These are phyloP conservation scores for Fistulifera pelliculosa DNA, from an alignment of 108 stramenopile species.

Conservation along the genomic window DNA sequence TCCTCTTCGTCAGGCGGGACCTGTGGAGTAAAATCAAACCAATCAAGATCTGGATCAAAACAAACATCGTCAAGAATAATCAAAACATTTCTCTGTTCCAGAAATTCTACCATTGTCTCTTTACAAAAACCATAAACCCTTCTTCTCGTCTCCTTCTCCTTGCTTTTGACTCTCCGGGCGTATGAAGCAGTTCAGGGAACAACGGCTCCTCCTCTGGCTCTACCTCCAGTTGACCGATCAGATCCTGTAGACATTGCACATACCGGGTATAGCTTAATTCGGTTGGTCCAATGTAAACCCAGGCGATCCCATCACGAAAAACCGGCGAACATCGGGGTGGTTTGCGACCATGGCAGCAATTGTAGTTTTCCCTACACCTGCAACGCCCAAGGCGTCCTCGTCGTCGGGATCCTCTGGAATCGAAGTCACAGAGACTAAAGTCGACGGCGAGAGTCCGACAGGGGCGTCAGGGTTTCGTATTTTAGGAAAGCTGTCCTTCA, in stretches of 20 bases:
- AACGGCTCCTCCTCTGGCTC: constrained; percentile 27
- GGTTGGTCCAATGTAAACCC: constrained; percentile 44
- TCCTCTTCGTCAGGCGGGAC: constrained; percentile 23
- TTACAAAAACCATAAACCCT: constrained; percentile 66
- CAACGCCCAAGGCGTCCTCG: constrained; percentile 24
- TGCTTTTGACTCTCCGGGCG: constrained; percentile 39
- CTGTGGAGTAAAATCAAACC: constrained; percentile 60
- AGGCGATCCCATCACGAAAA: constrained; percentile 57
- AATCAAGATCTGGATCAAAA: constrained; percentile 56
- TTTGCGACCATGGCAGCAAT: constrained; percentile 60
- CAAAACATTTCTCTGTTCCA: constrained; percentile 39
- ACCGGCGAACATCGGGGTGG: constrained; percentile 48
- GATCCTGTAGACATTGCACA: constrained; percentile 36
- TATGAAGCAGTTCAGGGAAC: constrained; percentile 46
- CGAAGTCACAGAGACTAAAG: constrained; percentile 38
- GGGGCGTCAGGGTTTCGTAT: constrained; percentile 34
- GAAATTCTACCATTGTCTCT: constrained; percentile 49
- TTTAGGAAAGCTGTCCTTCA: constrained; percentile 29
- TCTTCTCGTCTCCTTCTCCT: constrained; percentile 47
- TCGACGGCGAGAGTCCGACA: constrained; percentile 31
- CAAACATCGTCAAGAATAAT: constrained; percentile 64
- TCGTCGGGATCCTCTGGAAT: constrained; percentile 36
- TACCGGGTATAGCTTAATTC: constrained; percentile 46
- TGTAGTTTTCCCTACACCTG: constrained; percentile 65
- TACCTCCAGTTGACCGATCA: constrained; percentile 38